Base-by-base conservation (phyloP, 169 alveolate species). In the Ichthyophthirius multifiliis region DNA sequence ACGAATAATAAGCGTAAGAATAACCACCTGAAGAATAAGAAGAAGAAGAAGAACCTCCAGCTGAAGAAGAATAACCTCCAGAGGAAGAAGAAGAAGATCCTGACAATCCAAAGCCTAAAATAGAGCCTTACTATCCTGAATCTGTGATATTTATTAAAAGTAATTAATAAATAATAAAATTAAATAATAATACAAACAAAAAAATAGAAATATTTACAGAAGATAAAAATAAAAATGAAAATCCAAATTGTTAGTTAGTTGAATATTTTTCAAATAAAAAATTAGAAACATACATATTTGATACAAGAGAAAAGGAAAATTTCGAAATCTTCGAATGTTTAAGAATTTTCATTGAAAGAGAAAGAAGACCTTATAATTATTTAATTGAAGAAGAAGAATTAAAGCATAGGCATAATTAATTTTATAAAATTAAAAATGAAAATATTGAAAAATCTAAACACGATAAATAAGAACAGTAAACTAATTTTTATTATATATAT, bases 331-430 rank as follows among this genome's bases (percentile, higher is more conserved):
- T 89, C 30, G 88, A 82, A 35, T 48, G 74, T 27, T 30, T 82
- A 13, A 76, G 87, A 23, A 81, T 84, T 20, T 89, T 79, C 41
- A 81, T 91, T 37, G 93, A 89, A 73, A 82, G 90, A 46, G 86
- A 81, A 32, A 75, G 76, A 15, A 46, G 82, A 41, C 86, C 86
- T 2, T 73, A 18, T 16, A 81, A 81, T 43, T 81, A 81, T 16
- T 48, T 81, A 35, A 9, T 43, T 3, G 43, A 71, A 23, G 81
- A 71, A 41, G 5, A 23, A 0, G 73, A 48, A 23, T 55, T 81
- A 43, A 64, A 47, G 20, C 27, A 34, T n/a, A 27, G 31, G 30
- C 65, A 81, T 55, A 23, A 46, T 20, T 30, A n/a, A 3, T 48
- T 47, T 37, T 55, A 81, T 23, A 74, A 63, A 32, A 39, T 47